phyloP scores from a whole-genome alignment of 306 rosid species.

The Mimosa pudica region DNA sequence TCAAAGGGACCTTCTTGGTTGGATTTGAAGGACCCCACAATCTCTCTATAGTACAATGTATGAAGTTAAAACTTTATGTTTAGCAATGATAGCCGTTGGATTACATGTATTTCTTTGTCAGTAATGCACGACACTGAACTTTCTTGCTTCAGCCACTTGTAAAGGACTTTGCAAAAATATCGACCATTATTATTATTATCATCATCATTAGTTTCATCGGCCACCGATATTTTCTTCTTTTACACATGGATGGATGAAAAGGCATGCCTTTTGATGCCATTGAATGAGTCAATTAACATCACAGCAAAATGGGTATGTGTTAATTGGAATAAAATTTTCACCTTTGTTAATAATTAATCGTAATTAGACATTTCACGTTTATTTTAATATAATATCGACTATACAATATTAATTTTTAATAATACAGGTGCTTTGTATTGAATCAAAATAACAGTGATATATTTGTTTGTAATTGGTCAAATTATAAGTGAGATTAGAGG shows the following conservation, averaged over 20 bases:
- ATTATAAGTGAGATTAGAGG: too few species aligned
- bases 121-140: neutral
- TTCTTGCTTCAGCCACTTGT: neutral
- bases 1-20: conserved; percentile 5
- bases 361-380: too few species aligned
- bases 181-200: too few species aligned
- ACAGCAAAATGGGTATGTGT: neutral
- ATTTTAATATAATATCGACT: too few species aligned
- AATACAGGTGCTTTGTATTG: too few species aligned
- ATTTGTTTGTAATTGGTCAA: too few species aligned
- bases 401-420: too few species aligned
- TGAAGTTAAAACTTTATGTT: neutral
- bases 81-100: neutral
- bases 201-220: too few species aligned
- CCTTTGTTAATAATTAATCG: too few species aligned
- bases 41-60: neutral
- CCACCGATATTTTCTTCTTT: neutral
- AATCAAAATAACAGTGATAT: too few species aligned
- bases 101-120: neutral
- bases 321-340: too few species aligned
- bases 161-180: neutral
- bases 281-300: neutral
- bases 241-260: neutral
- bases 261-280: neutral
- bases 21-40: conserved; percentile 12